Conservation (phyloP, 257 asterid species). For the Salvia rosmarinus region DNA sequence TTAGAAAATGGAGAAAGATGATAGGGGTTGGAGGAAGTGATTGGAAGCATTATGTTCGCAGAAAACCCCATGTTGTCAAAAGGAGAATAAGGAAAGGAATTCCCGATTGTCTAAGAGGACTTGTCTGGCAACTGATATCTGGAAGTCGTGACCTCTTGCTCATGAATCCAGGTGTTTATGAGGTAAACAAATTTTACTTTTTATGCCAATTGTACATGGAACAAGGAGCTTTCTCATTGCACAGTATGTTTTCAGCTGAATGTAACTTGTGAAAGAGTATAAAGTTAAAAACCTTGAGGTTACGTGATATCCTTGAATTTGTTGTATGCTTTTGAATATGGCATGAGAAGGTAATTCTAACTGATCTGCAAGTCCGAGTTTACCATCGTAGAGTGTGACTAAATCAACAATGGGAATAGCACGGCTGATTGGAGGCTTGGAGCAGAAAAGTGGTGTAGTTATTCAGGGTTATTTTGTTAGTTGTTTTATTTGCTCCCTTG, state of each 20-base stretch:
- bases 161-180: slow-evolving; percentile 97
- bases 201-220: slow-evolving; percentile 15
- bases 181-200: slow-evolving; percentile 57
- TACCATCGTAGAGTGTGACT: neutral
- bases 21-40: slow-evolving; percentile 99
- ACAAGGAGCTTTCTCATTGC: too few relatives aligned
- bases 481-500: neutral
- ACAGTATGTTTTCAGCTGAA: neutral
- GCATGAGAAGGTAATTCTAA: neutral
- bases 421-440: neutral
- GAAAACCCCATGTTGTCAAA: slow-evolving; percentile 93
- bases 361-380: neutral
- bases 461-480: neutral
- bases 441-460: neutral
- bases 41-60: slow-evolving; percentile 94
- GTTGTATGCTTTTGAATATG: slow-evolving; percentile 1
- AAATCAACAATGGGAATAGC: neutral
- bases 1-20: slow-evolving; percentile 98
- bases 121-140: slow-evolving; percentile 96
- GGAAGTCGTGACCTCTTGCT: slow-evolving; percentile 99
- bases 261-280: slow-evolving; percentile 9
- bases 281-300: neutral
- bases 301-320: slow-evolving; percentile 25
- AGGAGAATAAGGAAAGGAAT: slow-evolving; percentile 97
- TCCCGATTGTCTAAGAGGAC: slow-evolving; percentile 98